Base-by-base conservation (phyloP, 805 yeast species). In the Starmerella cellae region DNA sequence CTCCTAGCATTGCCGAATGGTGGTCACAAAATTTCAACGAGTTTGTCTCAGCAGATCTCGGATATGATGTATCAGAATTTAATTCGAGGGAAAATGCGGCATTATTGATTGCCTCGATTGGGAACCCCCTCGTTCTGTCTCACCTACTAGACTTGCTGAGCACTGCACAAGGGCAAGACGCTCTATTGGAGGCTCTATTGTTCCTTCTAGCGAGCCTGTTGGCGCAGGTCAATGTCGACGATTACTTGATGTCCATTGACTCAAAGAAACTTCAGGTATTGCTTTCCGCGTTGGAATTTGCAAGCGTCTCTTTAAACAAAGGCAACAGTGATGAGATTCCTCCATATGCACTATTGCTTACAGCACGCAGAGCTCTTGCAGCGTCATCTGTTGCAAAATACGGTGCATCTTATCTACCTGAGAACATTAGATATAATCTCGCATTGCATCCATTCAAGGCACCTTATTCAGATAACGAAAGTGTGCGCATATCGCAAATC, bases 31-130 rank as follows among this genome's bases (percentile, higher is more conserved):
- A 85, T 55, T 71, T 75, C 54, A 83, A 85, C 54, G 60, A 59
- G 3, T 84, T 74, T 57, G 81, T 83, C 5, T 72, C 85, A 2
- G 79, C 74, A 28, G 85, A 82, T 43, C 68, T 82, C 2, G 95
- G 84, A 1, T 66, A 85, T 26, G 45, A 42, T 14, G 62, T 77
- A 0, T 62, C 77, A 0, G 72, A 70, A 4, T 60, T 61, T 9
- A 59, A 70, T 2, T 70, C 77, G 1, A 70, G 97, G 41, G 79
- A 76, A 38, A 69, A 80, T 0, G 63, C 77, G 1, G 65, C 66
- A 22, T 83, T 78, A 23, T 69, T 74, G 27, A 49, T 82, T 4
- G 60, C 71, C 0, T 77, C 74, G 18, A 51, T 77, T 28, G 64
- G 69, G 29, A 62, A 38, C 26, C 61, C 42, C 8, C 37, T 20